Conservation (phyloP, 2,329 filamentous ascomycete genomes). For the Beauveria pseudobassiana region DNA sequence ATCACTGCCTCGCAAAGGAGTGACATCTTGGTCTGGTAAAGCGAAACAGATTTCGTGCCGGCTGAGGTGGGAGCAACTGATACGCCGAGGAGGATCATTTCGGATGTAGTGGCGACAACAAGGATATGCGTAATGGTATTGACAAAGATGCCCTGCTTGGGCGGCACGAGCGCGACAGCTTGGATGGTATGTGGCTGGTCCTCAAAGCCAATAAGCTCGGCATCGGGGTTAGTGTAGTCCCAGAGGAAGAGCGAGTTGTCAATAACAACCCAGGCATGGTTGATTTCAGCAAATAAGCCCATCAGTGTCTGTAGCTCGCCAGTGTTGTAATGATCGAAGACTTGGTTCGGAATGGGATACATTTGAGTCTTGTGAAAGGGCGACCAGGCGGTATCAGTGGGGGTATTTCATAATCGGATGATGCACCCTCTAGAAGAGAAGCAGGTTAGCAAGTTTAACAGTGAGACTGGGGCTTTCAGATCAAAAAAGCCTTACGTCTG, state of each 20-base stretch:
- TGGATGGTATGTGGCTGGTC: conserved; percentile 84
- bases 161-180: conserved; percentile 79
- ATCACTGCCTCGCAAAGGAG: conserved; percentile 67
- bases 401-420: conserved; percentile 83
- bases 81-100: conserved; percentile 86
- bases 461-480: not conserved
- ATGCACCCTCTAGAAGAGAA: conserved; percentile 62
- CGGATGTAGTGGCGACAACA: conserved; percentile 77
- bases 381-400: conserved; percentile 62
- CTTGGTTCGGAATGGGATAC: conserved; percentile 83
- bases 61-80: conserved; percentile 56
- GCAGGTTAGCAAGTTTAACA: conserved; percentile 18
- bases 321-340: conserved; percentile 87
- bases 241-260: conserved; percentile 95
- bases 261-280: conserved; percentile 91
- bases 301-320: conserved; percentile 85
- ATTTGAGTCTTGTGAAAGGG: conserved; percentile 83
- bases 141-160: conserved; percentile 82
- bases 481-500: conserved; percentile 55
- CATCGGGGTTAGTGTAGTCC: conserved; percentile 93
- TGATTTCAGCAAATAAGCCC: conserved; percentile 90
- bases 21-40: conserved; percentile 87
- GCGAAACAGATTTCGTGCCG: conserved; percentile 63
- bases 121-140: conserved; percentile 78
- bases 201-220: conserved; percentile 86